Percentiles rank a stretch among this genome's conserved stretches.
phyloP scores from a whole-genome alignment of 1,284 basidiomycete species.

The Fomitiporia mediterranea region DNA sequence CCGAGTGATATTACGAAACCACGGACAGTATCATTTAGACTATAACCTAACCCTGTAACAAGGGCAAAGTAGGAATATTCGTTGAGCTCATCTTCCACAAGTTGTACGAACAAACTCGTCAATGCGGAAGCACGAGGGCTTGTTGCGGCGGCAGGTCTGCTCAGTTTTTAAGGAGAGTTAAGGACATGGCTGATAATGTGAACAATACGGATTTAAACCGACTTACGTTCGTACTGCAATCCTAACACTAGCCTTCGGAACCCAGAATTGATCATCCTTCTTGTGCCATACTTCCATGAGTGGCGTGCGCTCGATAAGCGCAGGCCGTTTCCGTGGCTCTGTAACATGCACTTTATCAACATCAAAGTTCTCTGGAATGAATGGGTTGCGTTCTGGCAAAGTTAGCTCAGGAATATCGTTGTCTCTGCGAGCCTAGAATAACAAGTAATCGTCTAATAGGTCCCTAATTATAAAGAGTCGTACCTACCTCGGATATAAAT shows the following conservation, averaged over 20 bases:
- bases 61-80: constrained; percentile 94
- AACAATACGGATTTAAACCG: constrained; percentile 30
- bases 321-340: constrained; percentile 70
- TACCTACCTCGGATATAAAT: constrained; percentile 49
- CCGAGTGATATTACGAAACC: constrained; percentile 68
- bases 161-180: not conserved
- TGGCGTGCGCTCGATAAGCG: constrained; percentile 67
- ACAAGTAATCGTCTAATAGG: not conserved
- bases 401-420: constrained; percentile 46
- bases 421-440: constrained; percentile 44
- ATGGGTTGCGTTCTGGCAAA: too few species aligned
- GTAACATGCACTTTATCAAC: constrained; percentile 9
- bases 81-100: constrained; percentile 84
- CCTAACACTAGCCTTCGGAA: constrained; percentile 73
- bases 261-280: constrained; percentile 93
- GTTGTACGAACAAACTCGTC: constrained; percentile 74
- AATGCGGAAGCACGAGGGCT: constrained; percentile 56
- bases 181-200: constrained; percentile 2
- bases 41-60: constrained; percentile 84
- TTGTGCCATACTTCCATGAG: constrained; percentile 86
- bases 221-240: constrained; percentile 66
- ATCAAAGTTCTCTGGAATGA: too few species aligned
- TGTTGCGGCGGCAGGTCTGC: constrained; percentile 48
- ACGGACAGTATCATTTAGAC: constrained; percentile 60
- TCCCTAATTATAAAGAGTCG: not conserved